Evolutionary conservation across 1,139 yeast genomes (phyloP).

Genomic region (Geotrichum citri-aurantii): DNA sequence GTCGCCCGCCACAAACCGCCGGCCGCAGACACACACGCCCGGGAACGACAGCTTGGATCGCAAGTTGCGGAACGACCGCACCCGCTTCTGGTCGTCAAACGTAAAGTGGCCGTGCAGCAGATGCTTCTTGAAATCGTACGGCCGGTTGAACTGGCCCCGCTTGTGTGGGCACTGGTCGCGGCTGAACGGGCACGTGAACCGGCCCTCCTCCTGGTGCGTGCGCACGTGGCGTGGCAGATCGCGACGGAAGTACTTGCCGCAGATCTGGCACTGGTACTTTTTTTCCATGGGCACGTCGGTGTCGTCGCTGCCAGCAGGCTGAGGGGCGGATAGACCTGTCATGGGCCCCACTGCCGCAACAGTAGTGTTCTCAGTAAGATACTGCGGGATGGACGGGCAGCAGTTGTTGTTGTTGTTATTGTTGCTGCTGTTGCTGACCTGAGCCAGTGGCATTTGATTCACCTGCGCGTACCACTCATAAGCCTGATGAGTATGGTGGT

Average conservation of each 20-base stretch:
- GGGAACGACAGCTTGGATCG: constrained; percentile 48
- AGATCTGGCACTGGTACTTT: constrained; percentile 44
- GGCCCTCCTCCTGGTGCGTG: constrained; percentile 55
- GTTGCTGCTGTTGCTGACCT: background rate
- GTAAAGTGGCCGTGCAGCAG: constrained; percentile 56
- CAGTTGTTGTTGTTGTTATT: too few relatives aligned
- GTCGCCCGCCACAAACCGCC: constrained; percentile 44
- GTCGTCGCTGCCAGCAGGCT: background rate
- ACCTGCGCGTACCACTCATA: background rate
- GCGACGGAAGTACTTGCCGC: constrained; percentile 54
- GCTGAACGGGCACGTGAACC: constrained; percentile 59
- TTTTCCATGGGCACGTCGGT: constrained; percentile 17
- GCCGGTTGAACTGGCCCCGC: constrained; percentile 60
- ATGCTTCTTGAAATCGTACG: constrained; percentile 66
- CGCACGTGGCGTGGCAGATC: constrained; percentile 63
- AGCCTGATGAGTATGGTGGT: background rate
- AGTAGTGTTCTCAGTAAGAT: too few relatives aligned
- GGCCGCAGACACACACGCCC: constrained; percentile 59
- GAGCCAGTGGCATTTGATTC: background rate
- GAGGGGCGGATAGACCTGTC: background rate
- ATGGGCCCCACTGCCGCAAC: background rate
- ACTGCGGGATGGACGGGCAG: too few relatives aligned
- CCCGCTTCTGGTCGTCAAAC: constrained; percentile 43
- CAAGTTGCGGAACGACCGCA: constrained; percentile 47
- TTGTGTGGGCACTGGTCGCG: constrained; percentile 52